Conservation (phyloP, 1,139 yeast genomes). For the Wickerhamomyces sp. region DNA sequence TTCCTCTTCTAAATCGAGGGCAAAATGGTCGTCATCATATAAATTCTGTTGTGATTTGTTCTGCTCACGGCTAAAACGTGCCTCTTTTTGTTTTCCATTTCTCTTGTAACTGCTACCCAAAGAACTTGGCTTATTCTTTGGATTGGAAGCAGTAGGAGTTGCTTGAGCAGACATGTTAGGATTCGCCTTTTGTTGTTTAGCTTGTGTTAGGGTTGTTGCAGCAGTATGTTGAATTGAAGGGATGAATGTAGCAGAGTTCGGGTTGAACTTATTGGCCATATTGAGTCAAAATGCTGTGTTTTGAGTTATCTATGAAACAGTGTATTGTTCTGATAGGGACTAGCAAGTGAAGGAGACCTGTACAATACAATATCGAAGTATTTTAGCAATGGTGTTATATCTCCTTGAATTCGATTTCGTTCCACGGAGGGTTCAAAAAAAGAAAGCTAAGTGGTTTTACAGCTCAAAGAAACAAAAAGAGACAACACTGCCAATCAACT, state of each 20-base stretch:
- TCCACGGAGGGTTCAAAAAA: too few species aligned
- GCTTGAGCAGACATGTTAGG: slow-evolving; percentile 17
- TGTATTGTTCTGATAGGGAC: too few species aligned
- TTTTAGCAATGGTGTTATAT: too few species aligned
- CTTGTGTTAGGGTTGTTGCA: slow-evolving; percentile 2
- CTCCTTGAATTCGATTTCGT: too few species aligned
- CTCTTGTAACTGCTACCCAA: background rate
- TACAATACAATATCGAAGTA: too few species aligned
- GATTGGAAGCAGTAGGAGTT: slow-evolving; percentile 14
- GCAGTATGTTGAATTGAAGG: slow-evolving; percentile 5
- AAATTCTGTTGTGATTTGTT: background rate
- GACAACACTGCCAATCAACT: too few species aligned
- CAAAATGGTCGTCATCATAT: slow-evolving; percentile 17
- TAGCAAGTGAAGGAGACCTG: too few species aligned
- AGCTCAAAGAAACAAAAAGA: too few species aligned
- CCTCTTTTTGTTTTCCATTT: slow-evolving; percentile 10
- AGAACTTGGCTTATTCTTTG: slow-evolving; percentile 5
- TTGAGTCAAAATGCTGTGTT: background rate
- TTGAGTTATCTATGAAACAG: too few species aligned
- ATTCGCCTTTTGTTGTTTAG: slow-evolving; percentile 5
- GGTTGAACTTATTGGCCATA: slow-evolving; percentile 17
- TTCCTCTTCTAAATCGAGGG: slow-evolving; percentile 32
- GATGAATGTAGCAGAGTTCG: slow-evolving; percentile 12
- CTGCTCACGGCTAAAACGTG: slow-evolving; percentile 4
- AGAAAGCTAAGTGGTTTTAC: too few species aligned